A percentile compares a stretch with the other conserved stretches of the same genome.
These are phyloP conservation scores for Ailanthus altissimus DNA, from an alignment of 345 rosid genomes.

Conservation along the genomic window DNA sequence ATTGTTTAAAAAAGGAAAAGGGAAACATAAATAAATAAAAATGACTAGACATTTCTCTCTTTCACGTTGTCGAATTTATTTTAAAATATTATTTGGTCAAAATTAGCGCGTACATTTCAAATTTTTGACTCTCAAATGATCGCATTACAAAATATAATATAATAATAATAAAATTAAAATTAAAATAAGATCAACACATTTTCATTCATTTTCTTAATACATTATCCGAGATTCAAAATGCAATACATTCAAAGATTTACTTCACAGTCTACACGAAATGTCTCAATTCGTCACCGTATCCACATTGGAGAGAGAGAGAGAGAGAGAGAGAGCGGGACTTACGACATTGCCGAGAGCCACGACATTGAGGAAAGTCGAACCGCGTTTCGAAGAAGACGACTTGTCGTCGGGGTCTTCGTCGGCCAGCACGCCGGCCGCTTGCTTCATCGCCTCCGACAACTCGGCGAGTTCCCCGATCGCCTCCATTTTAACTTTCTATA, in stretches of 20 bases:
- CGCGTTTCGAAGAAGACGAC: constrained; percentile 58
- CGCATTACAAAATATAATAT: neutral
- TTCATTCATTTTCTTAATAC: neutral
- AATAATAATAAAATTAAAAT: no score
- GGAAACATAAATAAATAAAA: no score
- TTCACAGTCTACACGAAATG: neutral
- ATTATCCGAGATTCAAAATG: constrained; percentile 6
- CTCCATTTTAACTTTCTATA: constrained; percentile 50
- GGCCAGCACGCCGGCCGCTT: constrained; percentile 84
- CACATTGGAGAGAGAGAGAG: neutral
- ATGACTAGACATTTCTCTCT: neutral
- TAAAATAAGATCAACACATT: neutral
- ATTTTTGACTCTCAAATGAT: neutral
- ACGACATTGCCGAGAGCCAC: constrained; percentile 91
- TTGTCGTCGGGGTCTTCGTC: constrained; percentile 82
- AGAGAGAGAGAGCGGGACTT: constrained; percentile 31
- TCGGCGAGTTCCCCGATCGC: constrained; percentile 89
- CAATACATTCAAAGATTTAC: constrained; percentile 32
- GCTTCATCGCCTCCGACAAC: constrained; percentile 91
- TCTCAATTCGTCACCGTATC: neutral
- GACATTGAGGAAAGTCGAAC: constrained; percentile 78
- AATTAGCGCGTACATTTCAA: neutral
- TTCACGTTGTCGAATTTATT: neutral
- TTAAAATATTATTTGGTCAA: neutral
- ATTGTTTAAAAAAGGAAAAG: neutral